Evolutionary conservation across 1,139 yeast species (phyloP), one percentile per base, ranked within the genome.

Genomic region (Pichia sp.): DNA sequence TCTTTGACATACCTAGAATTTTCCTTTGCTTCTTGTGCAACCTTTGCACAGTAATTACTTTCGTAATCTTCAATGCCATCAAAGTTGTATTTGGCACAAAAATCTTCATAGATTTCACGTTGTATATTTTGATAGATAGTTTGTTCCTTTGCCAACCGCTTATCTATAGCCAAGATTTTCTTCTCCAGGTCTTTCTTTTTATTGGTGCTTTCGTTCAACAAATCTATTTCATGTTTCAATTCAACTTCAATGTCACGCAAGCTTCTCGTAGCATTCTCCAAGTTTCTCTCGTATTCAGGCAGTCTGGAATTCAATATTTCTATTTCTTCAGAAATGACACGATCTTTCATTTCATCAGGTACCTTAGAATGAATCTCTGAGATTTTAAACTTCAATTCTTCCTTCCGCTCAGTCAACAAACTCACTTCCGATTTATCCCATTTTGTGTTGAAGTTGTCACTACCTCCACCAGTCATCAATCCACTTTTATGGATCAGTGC

Each of bases 391-490:
- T 78, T 67, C 36, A 89, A 70, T 16, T 82, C 82, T 48, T 87
- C 93, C 62, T 87, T 88, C 54, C 78, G 65, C 43, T 76, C 77
- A 54, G 74, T 77, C 60, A 90, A 74, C 32, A 77, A 74, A 53
- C 80, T 80, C 63, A 83, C 80, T 61, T 87, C 90, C 53, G 80
- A 79, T 64, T 86, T 89, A 65, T 85, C 90, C 96, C 96, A 90
- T 61, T 81, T 78, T 57, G 67, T 63, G 3, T 70, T 65, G 46
- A 71, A 72, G 34, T 70, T 77, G 62, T 62, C 73, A 46, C 73
- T 73, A 65, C 64, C 71, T 61, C 98, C 98, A 71, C 97, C 98
- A n/a, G 98, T 87, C 95, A 93, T 89, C 49, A 90, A 75, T 8
- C 97, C 97, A 10, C 93, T 85, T 64, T 81, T 83, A 66, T 90